Evolutionary conservation across 768 basidiomycete genomes (phyloP), one percentile per base, ranked within the genome.

Genomic region (Galerina marginata): DNA sequence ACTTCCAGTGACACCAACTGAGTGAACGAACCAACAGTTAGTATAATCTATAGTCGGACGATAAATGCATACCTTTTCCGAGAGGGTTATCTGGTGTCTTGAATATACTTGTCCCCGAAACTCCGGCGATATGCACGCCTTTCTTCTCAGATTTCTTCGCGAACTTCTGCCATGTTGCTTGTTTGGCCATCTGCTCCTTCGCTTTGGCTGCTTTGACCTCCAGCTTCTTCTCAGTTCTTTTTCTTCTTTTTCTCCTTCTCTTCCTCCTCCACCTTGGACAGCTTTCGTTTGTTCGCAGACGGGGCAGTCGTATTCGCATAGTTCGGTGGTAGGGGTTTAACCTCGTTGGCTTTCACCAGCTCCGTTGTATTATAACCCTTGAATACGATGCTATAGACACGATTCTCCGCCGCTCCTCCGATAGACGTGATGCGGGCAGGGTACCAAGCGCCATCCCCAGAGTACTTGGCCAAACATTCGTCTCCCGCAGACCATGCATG

Each of bases 111-210:
- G 90, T 94, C 26, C 95, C 95, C 33, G 90, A 77, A 37, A 93
- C 84, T 25, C 94, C 94, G 29, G 94, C 94, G 59, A 96, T 95
- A 72, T 91, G 88, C 36, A 94, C 86, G 9, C 94, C 94, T 75
- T 96, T 96, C 83, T 90, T 94, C 74, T 94, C 92, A 29, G 88
- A 86, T 78, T 96, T 96, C 80, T 95, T 96, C 20, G 94, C 88
- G 79, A 96, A 96, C 78, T 93, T 93, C 78, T 95, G 93, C 94
- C 94, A 96, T 46, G 87, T 88, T 59, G 85, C 86, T 77, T 95
- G 93, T 76, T 94, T 93, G 63, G 79, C 80, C 36, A 77, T 81
- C 77, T 96, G 94, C 71, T 96, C 94, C 74, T 94, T 93, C 9
- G 93, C 91, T 75, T 96, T 96, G 9, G 86, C 84, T 38, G 92